Evolutionary conservation across 2,329 filamentous ascomycete genomes (phyloP), one percentile per base, ranked within the genome.

Genomic region (Hymenoscyphus scutula): DNA sequence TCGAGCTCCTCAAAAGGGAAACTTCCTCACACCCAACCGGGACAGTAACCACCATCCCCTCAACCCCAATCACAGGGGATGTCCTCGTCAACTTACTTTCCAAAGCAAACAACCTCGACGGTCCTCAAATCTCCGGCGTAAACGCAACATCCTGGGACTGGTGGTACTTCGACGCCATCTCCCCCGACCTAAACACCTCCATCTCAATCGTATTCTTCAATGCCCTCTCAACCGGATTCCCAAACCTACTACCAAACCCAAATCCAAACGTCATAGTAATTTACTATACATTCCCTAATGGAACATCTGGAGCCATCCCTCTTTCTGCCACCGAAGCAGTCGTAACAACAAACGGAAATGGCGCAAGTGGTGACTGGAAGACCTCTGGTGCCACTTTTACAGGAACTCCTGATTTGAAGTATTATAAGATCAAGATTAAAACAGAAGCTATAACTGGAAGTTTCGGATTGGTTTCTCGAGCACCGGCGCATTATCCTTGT

Each of bases 21-120:
- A 19, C 45, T 5, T 10, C 27, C 37, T 15, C 19, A 30, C 10
- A 23, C 37, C 51, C 41, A 55, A 27, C 51, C 25, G 19, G n/a
- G 1, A 51, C 11, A 51, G 23, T n/a, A 19, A 51, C 45, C 17
- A 51, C 45, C 17, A 61, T 61, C 13, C 60, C 60, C 5, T 32
- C 59, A n/a, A 29, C 41, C 37, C 5, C 29, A 17, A n/a, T 25
- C 6, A 53, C 34, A 4, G 54, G 29, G 8, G 17, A 41, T 54
- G 51, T 37, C 8, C 5, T 25, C 23, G 93, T 93, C 84, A 98
- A 98, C 84, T 97, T 98, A 82, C 97, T 97, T 76, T 97, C 54
- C 17, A n/a, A 29, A n/a, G 37, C 32, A 11, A 37, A 19, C 45
- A 41, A 41, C 13, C 51, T 69, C n/a, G 69, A 70, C 48, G 62